Conservation (phyloP, 2,329 filamentous ascomycete species). For the Neonectria punicea region DNA sequence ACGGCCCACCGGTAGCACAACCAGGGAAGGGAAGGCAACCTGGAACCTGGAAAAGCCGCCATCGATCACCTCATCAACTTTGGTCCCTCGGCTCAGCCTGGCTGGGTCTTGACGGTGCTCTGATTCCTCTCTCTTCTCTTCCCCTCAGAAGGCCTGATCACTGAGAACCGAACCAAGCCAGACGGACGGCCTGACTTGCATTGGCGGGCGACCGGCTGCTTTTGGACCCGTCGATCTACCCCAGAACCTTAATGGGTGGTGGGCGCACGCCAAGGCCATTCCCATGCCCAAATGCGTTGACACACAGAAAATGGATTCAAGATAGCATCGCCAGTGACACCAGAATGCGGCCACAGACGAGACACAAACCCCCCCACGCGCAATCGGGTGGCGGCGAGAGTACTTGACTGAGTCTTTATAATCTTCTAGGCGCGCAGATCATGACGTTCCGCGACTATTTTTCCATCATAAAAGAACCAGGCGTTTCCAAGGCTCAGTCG, state of each 20-base stretch:
- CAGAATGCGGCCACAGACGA: constrained; percentile 22
- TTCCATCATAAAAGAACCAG: constrained; percentile 11
- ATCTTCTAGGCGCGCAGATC: not conserved
- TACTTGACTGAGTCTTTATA: constrained; percentile 11
- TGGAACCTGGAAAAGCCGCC: not conserved
- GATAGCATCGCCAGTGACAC: constrained; percentile 34
- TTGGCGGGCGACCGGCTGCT: constrained; percentile 8
- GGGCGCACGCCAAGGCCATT: constrained; percentile 38
- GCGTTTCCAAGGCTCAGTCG: not conserved
- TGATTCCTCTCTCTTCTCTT: not conserved
- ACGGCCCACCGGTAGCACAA: constrained; percentile 9
- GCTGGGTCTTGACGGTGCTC: not conserved
- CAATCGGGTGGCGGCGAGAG: constrained; percentile 19
- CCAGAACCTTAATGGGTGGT: constrained; percentile 34
- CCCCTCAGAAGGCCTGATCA: not conserved
- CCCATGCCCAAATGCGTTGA: constrained; percentile 42
- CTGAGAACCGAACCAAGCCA: not conserved
- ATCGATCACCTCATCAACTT: constrained; percentile 5
- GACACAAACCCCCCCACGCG: constrained; percentile 23
- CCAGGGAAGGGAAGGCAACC: too few relatives aligned
- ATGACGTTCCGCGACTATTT: not conserved
- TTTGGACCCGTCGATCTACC: constrained; percentile 35
- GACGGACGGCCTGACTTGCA: constrained; percentile 16
- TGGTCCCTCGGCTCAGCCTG: not conserved
- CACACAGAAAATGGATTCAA: constrained; percentile 40